phyloP scores from a whole-genome alignment of 257 asterid genomes.

The Solanum phureja region DNA sequence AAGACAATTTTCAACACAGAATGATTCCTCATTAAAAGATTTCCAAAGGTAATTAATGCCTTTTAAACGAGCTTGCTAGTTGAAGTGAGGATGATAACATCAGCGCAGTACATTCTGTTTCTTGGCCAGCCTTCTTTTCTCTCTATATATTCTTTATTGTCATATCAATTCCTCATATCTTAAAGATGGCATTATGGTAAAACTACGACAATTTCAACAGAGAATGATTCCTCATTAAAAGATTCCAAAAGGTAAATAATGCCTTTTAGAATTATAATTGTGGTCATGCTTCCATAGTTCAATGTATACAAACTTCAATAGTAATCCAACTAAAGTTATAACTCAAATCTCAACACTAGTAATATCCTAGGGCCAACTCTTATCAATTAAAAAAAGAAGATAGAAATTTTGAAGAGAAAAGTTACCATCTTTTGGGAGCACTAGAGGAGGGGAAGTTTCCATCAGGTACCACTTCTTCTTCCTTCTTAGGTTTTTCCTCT shows the following conservation, averaged over 20 bases:
- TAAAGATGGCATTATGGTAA: neutral
- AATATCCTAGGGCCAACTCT: neutral
- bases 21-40: neutral
- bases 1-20: neutral
- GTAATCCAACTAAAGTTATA: neutral
- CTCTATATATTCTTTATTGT: neutral
- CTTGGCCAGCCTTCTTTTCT: neutral
- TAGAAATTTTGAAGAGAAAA: neutral
- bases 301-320: neutral
- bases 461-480: constrained; percentile 30
- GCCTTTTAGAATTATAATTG: neutral
- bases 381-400: neutral
- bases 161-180: neutral
- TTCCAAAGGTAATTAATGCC: neutral
- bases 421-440: constrained; percentile 58
- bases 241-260: neutral
- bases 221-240: neutral
- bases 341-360: neutral
- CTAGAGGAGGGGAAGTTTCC: constrained; percentile 41
- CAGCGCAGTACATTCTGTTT: neutral
- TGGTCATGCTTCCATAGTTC: neutral
- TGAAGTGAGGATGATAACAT: neutral
- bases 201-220: neutral
- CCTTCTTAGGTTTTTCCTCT: constrained; percentile 43
- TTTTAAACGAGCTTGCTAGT: neutral